phyloP scores from a whole-genome alignment of 768 basidiomycete species.

The Termitomyces sp. region DNA sequence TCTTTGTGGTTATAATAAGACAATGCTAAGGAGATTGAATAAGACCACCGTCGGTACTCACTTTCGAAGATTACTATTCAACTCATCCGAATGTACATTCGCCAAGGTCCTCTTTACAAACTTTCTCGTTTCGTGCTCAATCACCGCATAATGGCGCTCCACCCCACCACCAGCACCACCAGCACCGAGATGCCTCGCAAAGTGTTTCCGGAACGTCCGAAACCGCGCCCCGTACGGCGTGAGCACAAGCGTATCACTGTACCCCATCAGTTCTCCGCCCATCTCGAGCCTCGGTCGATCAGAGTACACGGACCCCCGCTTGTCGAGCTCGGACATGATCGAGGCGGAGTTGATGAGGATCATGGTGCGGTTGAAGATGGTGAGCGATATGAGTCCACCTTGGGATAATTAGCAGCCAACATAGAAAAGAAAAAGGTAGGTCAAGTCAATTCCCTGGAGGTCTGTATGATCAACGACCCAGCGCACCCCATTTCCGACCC shows the following conservation, averaged over 20 bases:
- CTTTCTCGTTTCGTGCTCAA: constrained; percentile 27
- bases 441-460: no score
- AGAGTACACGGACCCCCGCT: constrained; percentile 40
- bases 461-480: no score
- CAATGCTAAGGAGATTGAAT: no score
- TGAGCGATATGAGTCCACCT: constrained; percentile 35
- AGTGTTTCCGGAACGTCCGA: constrained; percentile 37
- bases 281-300: constrained; percentile 42
- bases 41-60: constrained; percentile 14
- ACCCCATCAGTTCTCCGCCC: constrained; percentile 46
- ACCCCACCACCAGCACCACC: constrained; percentile 24
- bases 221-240: constrained; percentile 37
- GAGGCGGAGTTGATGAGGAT: constrained; percentile 42
- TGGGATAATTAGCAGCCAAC: no score
- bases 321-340: constrained; percentile 42
- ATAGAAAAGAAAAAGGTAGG: no score
- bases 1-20: constrained; percentile 15
- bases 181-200: constrained; percentile 34
- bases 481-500: constrained; percentile 46
- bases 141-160: constrained; percentile 24
- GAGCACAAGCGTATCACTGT: constrained; percentile 40
- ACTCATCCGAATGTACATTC: constrained; percentile 22
- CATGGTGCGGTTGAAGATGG: constrained; percentile 37
- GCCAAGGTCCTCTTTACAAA: constrained; percentile 31
- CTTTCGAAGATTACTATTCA: constrained; percentile 36